Base-by-base conservation (phyloP, 352 stramenopile genomes). In the Blastocystis sp. region DNA sequence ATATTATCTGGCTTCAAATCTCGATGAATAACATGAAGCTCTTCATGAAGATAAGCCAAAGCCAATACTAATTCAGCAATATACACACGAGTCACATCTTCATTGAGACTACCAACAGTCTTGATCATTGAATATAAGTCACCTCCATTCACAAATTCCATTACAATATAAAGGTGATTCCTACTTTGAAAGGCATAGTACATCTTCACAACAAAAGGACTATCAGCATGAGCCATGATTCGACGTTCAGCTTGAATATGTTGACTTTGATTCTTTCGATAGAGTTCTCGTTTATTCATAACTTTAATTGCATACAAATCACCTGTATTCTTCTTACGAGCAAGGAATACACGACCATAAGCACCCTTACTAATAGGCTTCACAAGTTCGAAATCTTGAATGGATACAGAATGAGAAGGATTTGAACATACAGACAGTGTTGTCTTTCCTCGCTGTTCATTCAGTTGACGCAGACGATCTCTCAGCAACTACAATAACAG, bases 61-160 rank as follows among this genome's bases (percentile, higher is more conserved):
- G 96, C 97, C 89, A 98, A 91, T 52, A 98, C 92, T 87, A 97
- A 97, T 90, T 99, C 95, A 1, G 95, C 96, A 78, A 98, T 96
- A 90, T 98, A 99, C 88, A 98, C 97, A 61, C 91, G 91, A 0
- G 93, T 95, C 11, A 92, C 92, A 14, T 90, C 89, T 89, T 97
- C 94, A 7, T 11, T 27, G 88, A 97, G 95, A 9, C 94, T 99
- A 90, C 99, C 96, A 88, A 98, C 92, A 80, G 98, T 98, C 90
- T 98, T 98, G 46, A 99, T 91, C 29, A 99, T 89, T 67, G 92
- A 95, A 96, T 99, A 99, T 66, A 99, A 92, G 90, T 99, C 97
- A 56, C 97, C 97, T 2, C 97, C 97, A 4, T 95, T 94, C 32
- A 98, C 90, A 88, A 97, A 99, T 90, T 99, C 97, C 96, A 99